Evolutionary conservation across 2,329 filamentous ascomycete genomes (phyloP).

Genomic region (Cladosporium phlei): DNA sequence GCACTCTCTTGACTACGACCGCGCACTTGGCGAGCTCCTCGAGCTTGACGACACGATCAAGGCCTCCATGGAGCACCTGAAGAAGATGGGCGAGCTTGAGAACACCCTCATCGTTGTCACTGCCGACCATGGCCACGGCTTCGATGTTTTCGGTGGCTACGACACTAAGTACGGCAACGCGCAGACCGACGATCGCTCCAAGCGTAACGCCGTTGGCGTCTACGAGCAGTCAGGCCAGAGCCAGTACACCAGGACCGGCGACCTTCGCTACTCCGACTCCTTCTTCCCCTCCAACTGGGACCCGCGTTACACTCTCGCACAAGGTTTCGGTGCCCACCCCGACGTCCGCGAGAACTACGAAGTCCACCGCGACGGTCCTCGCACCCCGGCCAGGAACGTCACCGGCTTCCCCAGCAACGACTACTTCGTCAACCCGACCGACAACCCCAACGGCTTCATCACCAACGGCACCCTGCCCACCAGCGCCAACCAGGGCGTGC

Average conservation of each 20-base stretch:
- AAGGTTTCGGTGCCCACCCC: constrained; percentile 65
- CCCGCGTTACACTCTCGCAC: constrained; percentile 74
- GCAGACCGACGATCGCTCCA: constrained; percentile 62
- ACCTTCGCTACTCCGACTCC: constrained; percentile 63
- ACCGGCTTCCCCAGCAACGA: constrained; percentile 46
- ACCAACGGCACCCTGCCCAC: constrained; percentile 71
- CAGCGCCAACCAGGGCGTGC: constrained; percentile 62
- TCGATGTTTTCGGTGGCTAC: constrained; percentile 77
- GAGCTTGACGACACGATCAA: constrained; percentile 80
- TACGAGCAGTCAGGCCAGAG: constrained; percentile 71
- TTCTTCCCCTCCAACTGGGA: constrained; percentile 81
- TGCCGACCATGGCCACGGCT: constrained; percentile 85
- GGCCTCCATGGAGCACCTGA: constrained; percentile 67
- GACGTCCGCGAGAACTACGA: constrained; percentile 73
- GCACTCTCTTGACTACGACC: constrained; percentile 80
- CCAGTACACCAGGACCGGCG: constrained; percentile 64
- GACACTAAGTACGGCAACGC: constrained; percentile 72
- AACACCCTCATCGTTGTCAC: constrained; percentile 76
- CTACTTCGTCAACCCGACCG: constrained; percentile 64
- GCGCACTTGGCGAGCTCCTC: constrained; percentile 75
- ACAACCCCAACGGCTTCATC: constrained; percentile 62
- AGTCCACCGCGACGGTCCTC: constrained; percentile 62
- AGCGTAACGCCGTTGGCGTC: constrained; percentile 68
- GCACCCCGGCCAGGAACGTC: constrained; percentile 55
- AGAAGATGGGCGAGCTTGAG: constrained; percentile 60